A percentile compares a stretch with the other conserved stretches of the same genome.
Conservation (phyloP, 345 rosid species). For the Salix arbutifolia region DNA sequence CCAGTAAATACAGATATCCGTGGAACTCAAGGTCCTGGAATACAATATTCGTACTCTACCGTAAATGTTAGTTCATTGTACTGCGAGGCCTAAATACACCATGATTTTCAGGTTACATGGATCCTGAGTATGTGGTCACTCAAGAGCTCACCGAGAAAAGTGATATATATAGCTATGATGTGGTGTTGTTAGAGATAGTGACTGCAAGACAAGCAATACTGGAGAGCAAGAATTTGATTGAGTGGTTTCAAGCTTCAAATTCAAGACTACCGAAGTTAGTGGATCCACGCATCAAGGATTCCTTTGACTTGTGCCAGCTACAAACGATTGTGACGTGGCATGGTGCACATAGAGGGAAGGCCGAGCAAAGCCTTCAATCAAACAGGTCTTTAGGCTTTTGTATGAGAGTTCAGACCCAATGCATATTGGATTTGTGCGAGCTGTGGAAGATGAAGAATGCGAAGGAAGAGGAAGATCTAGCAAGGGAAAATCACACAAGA, state of each 20-base stretch:
- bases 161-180: constrained; percentile 86
- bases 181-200: constrained; percentile 74
- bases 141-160: constrained; percentile 92
- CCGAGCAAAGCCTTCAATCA: constrained; percentile 72
- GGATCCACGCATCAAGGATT: constrained; percentile 54
- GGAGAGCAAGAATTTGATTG: constrained; percentile 72
- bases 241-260: constrained; percentile 58
- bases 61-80: not conserved
- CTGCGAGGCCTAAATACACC: constrained; percentile 11
- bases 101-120: constrained; percentile 74
- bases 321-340: constrained; percentile 58
- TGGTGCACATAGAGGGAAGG: constrained; percentile 94
- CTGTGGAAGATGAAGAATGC: constrained; percentile 59
- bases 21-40: constrained; percentile 89
- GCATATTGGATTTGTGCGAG: constrained; percentile 58
- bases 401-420: constrained; percentile 79
- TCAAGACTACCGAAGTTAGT: constrained; percentile 54
- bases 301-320: constrained; percentile 69
- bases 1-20: constrained; percentile 77
- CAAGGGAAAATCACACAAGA: constrained; percentile 50
- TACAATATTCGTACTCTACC: constrained; percentile 4
- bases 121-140: constrained; percentile 83
- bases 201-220: constrained; percentile 72
- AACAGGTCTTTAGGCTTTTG: constrained; percentile 74
- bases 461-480: constrained; percentile 62